These are phyloP conservation scores for Phytophthora hibernalis DNA, from an alignment of 352 stramenopile genomes.

Conservation along the genomic window DNA sequence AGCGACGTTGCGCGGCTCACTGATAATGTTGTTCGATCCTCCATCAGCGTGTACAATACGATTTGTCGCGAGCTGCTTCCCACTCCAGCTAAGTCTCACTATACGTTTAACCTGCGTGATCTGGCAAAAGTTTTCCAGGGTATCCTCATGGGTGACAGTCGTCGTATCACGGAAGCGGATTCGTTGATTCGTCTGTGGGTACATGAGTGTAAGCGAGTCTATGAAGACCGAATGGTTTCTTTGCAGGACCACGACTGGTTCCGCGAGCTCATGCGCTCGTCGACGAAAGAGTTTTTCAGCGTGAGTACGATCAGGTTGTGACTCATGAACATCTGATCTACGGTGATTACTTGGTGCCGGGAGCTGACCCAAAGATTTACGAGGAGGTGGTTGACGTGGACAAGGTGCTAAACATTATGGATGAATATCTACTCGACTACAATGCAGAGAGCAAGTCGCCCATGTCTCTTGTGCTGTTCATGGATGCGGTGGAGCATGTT, in stretches of 20 bases:
- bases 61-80: conserved; percentile 92
- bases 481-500: conserved; percentile 89
- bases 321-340: conserved; percentile 79
- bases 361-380: conserved; percentile 87
- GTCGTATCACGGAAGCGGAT: conserved; percentile 65
- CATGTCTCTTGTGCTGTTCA: conserved; percentile 91
- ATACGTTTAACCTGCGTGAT: conserved; percentile 96
- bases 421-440: conserved; percentile 92
- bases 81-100: conserved; percentile 95
- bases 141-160: conserved; percentile 87
- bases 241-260: conserved; percentile 93
- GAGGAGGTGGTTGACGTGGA: conserved; percentile 89
- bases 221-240: conserved; percentile 95
- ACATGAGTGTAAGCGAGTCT: conserved; percentile 95
- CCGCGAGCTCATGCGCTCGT: conserved; percentile 64
- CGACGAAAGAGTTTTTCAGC: conserved; percentile 82
- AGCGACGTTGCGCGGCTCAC: conserved; percentile 64
- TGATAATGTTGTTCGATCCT: conserved; percentile 80
- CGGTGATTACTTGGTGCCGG: conserved; percentile 83
- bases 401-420: conserved; percentile 86
- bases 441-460: conserved; percentile 92
- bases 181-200: conserved; percentile 91
- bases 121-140: conserved; percentile 95
- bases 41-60: conserved; percentile 92
- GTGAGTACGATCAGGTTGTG: conserved; percentile 85